Base-by-base conservation (phyloP, 2,329 filamentous ascomycete species). In the Fusarium metavorans region DNA sequence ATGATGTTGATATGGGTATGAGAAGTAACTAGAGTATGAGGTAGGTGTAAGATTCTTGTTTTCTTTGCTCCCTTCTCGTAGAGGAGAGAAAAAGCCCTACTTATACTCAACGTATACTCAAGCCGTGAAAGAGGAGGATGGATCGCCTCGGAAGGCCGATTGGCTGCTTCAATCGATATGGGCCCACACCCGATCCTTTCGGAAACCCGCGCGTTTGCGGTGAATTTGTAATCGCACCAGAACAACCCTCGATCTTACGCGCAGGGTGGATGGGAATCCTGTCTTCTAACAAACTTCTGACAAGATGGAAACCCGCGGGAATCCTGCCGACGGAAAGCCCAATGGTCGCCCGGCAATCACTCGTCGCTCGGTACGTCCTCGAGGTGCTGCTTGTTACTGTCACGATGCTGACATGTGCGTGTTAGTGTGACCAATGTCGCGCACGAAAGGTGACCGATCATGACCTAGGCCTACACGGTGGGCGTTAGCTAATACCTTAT, bases 361-460 rank as follows among this genome's bases (percentile, higher is more conserved):
- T 30, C 75, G 75, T 20, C 75, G 75, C 35, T 77, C 75, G 48
- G 75, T 77, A 70, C 3, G 48, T 18, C 9, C 16, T 11, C 14
- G n/a, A 6, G 14, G 9, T 5, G 16, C 0, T 25, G 2, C 5
- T 14, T 3, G 10, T 14, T 27, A 5, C 20, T 16, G 16, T 20
- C 30, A 16, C 11, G 14, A n/a, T 16, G 14, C 58, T 74, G 39
- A 73, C 18, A 39, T n/a, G 1, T 16, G 27, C 13, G 18, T 32
- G 18, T 18, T 41, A 78, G 76, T 78, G 76, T n/a, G 76, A 78
- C 56, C 76, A 78, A 30, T 78, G 76, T 37, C 76, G 76, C 9
- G 62, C 67, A 10, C 66, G 76, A 66, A 78, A 78, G 39, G 76
- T 75, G n/a, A 14, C 41, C 18, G 9, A 30, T 5, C 3, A 18